Evolutionary conservation across 2,329 filamentous ascomycete genomes (phyloP).

Genomic region (Sclerotiophoma versabilis): DNA sequence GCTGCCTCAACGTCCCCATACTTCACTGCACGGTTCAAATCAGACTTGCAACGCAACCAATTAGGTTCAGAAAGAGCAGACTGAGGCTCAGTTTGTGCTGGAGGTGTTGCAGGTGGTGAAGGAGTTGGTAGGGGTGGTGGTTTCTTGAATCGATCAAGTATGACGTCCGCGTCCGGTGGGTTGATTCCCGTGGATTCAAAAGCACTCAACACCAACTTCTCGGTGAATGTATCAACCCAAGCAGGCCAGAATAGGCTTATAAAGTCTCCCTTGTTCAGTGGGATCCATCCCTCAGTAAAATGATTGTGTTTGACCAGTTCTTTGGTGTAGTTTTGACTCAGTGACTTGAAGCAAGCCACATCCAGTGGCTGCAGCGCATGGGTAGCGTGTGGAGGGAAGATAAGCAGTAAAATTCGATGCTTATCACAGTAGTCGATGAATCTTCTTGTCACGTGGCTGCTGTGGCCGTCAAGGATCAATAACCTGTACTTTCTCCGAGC

Average conservation of each 20-base stretch:
- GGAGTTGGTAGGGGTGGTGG: no score
- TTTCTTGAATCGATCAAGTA: not conserved
- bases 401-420: conserved; percentile 15
- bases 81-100: not conserved
- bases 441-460: conserved; percentile 15
- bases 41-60: not conserved
- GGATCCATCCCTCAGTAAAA: not conserved
- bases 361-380: not conserved
- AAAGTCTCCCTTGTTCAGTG: not conserved
- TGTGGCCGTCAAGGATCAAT: conserved; percentile 23
- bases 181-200: not conserved
- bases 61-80: not conserved
- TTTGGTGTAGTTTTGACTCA: not conserved
- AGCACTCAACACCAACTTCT: not conserved
- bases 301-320: not conserved
- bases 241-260: not conserved
- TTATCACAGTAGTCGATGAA: conserved; percentile 24
- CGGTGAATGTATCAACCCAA: not conserved
- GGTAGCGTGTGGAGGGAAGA: not conserved
- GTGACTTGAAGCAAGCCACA: not conserved
- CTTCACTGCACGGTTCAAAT: not conserved
- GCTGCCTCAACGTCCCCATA: not conserved
- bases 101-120: not conserved
- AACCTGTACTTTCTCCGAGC: conserved; percentile 11
- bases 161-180: not conserved